A percentile compares a stretch with the other conserved stretches of the same genome.
Conservation (phyloP, 1,284 basidiomycete species). For the Cystobasidium sp. region DNA sequence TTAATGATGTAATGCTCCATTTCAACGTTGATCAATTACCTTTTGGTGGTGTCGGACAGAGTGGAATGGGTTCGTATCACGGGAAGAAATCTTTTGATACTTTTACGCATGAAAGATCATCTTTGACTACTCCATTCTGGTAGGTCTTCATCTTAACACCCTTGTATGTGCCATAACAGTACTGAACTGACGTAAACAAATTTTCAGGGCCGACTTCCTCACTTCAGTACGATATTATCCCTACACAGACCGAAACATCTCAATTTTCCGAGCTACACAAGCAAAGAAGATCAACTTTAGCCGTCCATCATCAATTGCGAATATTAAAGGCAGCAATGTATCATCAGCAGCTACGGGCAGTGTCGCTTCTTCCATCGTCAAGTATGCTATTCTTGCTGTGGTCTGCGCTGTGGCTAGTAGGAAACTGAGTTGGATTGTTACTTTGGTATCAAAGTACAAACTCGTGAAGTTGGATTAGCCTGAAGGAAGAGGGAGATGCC, state of each 20-base stretch:
- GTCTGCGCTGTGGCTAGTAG: constrained; percentile 4
- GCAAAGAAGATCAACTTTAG: constrained; percentile 32
- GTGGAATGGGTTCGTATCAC: constrained; percentile 61
- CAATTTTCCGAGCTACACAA: constrained; percentile 8
- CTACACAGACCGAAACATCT: constrained; percentile 25
- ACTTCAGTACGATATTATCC: constrained; percentile 34
- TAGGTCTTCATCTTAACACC: constrained; percentile 52
- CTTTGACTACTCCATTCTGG: constrained; percentile 59
- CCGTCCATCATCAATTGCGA: constrained; percentile 13
- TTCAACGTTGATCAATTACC: constrained; percentile 62
- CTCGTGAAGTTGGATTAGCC: constrained; percentile 17
- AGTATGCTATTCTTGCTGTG: constrained; percentile 21
- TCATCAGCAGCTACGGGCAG: not conserved
- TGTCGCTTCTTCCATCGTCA: not conserved
- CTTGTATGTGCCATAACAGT: not conserved
- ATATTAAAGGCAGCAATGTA: not conserved
- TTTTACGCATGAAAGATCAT: constrained; percentile 62
- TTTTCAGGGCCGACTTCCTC: constrained; percentile 35
- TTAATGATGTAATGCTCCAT: constrained; percentile 54
- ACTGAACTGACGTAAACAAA: not conserved
- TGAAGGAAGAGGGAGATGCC: not conserved
- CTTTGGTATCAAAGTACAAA: constrained; percentile 24
- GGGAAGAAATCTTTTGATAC: constrained; percentile 61
- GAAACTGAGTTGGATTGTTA: constrained; percentile 8
- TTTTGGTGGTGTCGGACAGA: constrained; percentile 63